A percentile compares a stretch with the other conserved stretches of the same genome.
phyloP scores from a whole-genome alignment of 108 stramenopile species.

The Nitzschia sp. region DNA sequence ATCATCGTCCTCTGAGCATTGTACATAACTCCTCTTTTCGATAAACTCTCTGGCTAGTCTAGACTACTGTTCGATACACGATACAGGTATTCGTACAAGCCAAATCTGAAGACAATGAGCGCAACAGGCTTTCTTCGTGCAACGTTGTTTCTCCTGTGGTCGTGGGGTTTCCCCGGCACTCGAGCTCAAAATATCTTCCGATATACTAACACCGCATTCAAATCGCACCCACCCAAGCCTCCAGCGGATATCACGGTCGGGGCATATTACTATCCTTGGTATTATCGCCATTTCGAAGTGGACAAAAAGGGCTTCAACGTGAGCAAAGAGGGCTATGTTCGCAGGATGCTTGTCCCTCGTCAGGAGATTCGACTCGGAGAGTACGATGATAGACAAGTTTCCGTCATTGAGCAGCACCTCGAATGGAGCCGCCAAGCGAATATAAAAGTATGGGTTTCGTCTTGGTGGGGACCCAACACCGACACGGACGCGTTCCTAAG shows the following conservation, averaged over 20 bases:
- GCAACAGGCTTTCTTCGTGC: too few species aligned
- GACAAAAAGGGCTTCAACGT: too few species aligned
- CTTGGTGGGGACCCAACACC: slow-evolving; percentile 27
- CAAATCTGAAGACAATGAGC: too few species aligned
- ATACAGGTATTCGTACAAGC: too few species aligned
- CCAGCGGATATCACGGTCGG: slow-evolving; percentile 18
- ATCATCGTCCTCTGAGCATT: too few species aligned
- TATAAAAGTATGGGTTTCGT: slow-evolving; percentile 30
- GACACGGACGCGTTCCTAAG: slow-evolving; percentile 1
- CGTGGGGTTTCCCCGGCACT: too few species aligned
- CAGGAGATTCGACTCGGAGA: slow-evolving; percentile 32
- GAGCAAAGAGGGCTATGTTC: slow-evolving; percentile 19
- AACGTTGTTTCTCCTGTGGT: too few species aligned
- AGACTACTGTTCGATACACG: too few species aligned
- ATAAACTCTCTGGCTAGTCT: too few species aligned
- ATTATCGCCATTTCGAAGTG: slow-evolving; percentile 24
- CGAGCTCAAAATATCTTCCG: too few species aligned
- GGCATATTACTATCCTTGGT: slow-evolving; percentile 45
- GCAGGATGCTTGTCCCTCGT: slow-evolving; percentile 16
- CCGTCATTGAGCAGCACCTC: slow-evolving; percentile 24
- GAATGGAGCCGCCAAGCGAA: slow-evolving; percentile 22
- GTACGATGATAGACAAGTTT: slow-evolving; percentile 17
- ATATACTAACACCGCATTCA: neutral
- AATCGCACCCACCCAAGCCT: neutral
- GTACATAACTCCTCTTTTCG: too few species aligned